phyloP scores from a whole-genome alignment of 805 yeast species.

The Cyberlindnera lachancei region DNA sequence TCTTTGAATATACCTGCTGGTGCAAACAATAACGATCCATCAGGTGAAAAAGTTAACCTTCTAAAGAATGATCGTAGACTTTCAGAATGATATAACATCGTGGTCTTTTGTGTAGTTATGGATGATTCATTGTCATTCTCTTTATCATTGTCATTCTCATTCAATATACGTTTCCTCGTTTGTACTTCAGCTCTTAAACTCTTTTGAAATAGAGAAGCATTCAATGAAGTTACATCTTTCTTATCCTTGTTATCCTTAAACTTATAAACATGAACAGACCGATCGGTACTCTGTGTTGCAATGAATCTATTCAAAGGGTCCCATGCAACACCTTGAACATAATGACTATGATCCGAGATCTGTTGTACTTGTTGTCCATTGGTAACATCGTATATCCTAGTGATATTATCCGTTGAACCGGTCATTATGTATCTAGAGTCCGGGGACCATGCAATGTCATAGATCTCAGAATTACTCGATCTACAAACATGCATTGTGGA shows the following conservation, averaged over 20 bases:
- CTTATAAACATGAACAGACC: constrained; percentile 67
- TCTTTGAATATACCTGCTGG: constrained; percentile 63
- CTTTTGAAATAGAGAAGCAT: constrained; percentile 37
- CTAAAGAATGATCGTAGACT: constrained; percentile 87
- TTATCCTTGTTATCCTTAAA: constrained; percentile 21
- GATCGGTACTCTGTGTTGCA: constrained; percentile 86
- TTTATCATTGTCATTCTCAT: neutral
- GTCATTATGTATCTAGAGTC: constrained; percentile 68
- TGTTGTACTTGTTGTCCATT: constrained; percentile 53
- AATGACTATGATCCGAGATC: constrained; percentile 72
- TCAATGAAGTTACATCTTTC: constrained; percentile 16
- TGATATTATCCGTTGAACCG: constrained; percentile 86
- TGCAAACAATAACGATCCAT: constrained; percentile 72
- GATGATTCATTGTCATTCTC: neutral
- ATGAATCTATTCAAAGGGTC: constrained; percentile 76
- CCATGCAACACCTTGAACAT: constrained; percentile 95
- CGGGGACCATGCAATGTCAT: constrained; percentile 93
- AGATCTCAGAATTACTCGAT: constrained; percentile 65
- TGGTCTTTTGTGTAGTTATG: constrained; percentile 20
- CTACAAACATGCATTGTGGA: constrained; percentile 49
- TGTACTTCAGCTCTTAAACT: constrained; percentile 55
- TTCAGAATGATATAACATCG: constrained; percentile 70
- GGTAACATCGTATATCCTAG: constrained; percentile 55
- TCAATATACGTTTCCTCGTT: constrained; percentile 14
- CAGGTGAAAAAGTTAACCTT: constrained; percentile 80